Percentiles rank a stretch among this genome's conserved stretches.
These are phyloP conservation scores for Exophiala spinifera DNA, from an alignment of 2,329 filamentous ascomycete species.

Conservation along the genomic window DNA sequence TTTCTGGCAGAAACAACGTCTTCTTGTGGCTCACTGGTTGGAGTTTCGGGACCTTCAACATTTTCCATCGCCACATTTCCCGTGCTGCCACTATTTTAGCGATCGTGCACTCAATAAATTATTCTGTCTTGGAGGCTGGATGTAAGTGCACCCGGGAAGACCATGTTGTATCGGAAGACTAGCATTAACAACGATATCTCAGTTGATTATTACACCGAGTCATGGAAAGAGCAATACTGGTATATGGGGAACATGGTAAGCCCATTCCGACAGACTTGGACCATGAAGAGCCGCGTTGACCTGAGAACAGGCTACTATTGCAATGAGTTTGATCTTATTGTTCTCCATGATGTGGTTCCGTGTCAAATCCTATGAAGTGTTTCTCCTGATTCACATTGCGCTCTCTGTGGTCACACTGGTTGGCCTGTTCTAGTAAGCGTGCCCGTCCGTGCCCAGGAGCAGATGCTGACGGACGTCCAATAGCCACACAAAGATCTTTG, in stretches of 20 bases:
- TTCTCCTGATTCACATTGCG: conserved; percentile 39
- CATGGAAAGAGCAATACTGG: conserved; percentile 38
- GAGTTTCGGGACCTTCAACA: conserved; percentile 64
- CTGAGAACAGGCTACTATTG: background rate
- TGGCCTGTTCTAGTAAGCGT: conserved; percentile 46
- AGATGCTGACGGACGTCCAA: conserved; percentile 2
- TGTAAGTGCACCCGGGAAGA: background rate
- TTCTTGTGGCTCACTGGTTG: conserved; percentile 66
- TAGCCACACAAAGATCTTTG: conserved; percentile 49
- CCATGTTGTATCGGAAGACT: background rate
- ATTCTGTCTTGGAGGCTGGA: conserved; percentile 40
- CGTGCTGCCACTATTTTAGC: conserved; percentile 60
- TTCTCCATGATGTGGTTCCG: conserved; percentile 48
- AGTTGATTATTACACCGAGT: background rate
- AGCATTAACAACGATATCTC: background rate
- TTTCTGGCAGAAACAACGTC: conserved; percentile 64
- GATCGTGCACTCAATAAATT: conserved; percentile 60
- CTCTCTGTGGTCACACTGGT: conserved; percentile 41
- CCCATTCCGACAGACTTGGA: background rate
- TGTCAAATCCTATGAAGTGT: conserved; percentile 42
- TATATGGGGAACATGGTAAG: conserved; percentile 38
- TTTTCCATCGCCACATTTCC: conserved; percentile 66
- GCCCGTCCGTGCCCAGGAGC: too few species aligned
- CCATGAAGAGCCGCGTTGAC: background rate
- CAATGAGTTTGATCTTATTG: conserved; percentile 41